Conservation (phyloP, 257 asterid genomes). For the Fraxinus excelsior region DNA sequence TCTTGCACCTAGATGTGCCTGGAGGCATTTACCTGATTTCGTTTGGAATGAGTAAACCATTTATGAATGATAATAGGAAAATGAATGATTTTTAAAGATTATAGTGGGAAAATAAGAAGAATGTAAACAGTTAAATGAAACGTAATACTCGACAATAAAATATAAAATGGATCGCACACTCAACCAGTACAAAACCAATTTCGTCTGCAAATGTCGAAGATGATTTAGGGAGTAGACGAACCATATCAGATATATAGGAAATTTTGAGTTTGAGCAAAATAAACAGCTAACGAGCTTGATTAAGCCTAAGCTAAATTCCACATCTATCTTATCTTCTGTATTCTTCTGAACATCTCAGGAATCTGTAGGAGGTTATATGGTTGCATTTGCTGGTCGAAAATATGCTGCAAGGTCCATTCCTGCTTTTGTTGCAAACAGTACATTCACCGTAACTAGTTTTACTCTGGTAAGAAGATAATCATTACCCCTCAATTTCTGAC, state of each 20-base stretch:
- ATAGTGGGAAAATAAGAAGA: not conserved
- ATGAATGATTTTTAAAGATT: not conserved
- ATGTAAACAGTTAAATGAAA: not conserved
- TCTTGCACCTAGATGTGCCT: not conserved
- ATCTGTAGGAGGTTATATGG: slow-evolving; percentile 90
- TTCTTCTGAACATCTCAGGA: slow-evolving; percentile 45
- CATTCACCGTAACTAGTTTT: slow-evolving; percentile 80
- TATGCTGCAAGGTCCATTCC: slow-evolving; percentile 90
- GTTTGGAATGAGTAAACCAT: not conserved
- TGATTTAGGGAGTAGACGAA: not conserved
- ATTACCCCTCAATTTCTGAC: slow-evolving; percentile 6
- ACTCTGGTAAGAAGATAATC: slow-evolving; percentile 67
- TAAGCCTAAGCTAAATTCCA: not conserved
- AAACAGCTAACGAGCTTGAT: not conserved
- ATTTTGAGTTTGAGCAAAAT: not conserved
- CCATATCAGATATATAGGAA: not conserved
- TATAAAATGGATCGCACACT: not conserved
- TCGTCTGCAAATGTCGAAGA: not conserved
- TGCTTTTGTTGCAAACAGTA: slow-evolving; percentile 73
- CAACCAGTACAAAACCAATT: not conserved
- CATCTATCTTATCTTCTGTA: not conserved
- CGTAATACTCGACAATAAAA: not conserved
- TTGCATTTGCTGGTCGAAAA: slow-evolving; percentile 93
- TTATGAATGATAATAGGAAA: not conserved
- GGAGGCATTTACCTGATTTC: not conserved